These are phyloP conservation scores for Oryza nivara DNA, from an alignment of 176 grass and related monocot genomes.

Conservation along the genomic window DNA sequence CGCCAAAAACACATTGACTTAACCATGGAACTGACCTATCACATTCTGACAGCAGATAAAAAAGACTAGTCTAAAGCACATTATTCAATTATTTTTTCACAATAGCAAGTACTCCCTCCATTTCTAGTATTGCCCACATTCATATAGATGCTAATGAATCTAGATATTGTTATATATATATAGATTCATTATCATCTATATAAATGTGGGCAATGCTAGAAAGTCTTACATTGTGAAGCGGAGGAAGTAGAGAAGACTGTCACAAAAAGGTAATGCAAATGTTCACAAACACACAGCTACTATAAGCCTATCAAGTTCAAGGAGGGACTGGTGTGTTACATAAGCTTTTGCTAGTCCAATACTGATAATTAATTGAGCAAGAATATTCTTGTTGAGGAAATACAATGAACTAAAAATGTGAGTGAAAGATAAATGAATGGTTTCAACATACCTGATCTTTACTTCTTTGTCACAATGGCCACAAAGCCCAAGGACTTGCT, in stretches of 20 bases:
- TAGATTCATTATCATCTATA: no score
- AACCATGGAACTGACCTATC: background rate
- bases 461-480: slow-evolving; percentile 79
- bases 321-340: background rate
- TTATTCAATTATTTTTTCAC: background rate
- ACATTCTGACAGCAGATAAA: slow-evolving; percentile 3
- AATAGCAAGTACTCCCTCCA: background rate
- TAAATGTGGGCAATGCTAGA: no score
- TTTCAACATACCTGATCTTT: slow-evolving; percentile 56
- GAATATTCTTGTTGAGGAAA: slow-evolving; percentile 2
- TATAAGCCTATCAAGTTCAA: background rate
- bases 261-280: slow-evolving; percentile 16
- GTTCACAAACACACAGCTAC: slow-evolving; percentile 3
- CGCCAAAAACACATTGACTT: background rate
- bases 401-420: slow-evolving; percentile 6
- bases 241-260: background rate
- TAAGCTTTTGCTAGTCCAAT: background rate
- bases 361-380: background rate
- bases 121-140: no score
- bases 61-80: slow-evolving; percentile 1
- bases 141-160: no score
- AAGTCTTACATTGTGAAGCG: no score
- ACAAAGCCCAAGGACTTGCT: slow-evolving; percentile 55
- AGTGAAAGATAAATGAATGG: slow-evolving; percentile 12
- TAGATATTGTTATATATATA: no score